Conservation (phyloP, 352 stramenopile species). For the Phytophthora pini region DNA sequence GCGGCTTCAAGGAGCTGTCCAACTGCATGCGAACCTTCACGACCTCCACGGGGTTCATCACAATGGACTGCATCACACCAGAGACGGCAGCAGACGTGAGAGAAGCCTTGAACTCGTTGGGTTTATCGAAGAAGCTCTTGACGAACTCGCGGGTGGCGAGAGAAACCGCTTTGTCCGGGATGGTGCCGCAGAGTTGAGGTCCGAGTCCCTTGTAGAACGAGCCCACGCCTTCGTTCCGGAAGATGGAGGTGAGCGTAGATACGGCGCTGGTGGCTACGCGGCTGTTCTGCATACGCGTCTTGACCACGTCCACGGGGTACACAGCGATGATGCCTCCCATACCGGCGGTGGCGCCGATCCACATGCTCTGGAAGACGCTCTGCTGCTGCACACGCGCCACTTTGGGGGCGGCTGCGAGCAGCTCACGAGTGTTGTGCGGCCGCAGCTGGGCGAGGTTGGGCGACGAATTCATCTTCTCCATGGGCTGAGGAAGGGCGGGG, state of each 20-base stretch:
- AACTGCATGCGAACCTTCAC: conserved; percentile 88
- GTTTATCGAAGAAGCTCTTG: conserved; percentile 76
- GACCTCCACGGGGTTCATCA: conserved; percentile 88
- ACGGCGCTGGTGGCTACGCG: conserved; percentile 60
- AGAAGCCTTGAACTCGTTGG: conserved; percentile 76
- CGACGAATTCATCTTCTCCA: conserved; percentile 42
- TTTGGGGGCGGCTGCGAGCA: conserved; percentile 34
- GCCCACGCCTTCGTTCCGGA: conserved; percentile 62
- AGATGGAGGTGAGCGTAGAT: conserved; percentile 63
- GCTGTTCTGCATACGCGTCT: conserved; percentile 87
- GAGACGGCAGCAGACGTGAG: conserved; percentile 71
- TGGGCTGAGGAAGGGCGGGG: conserved; percentile 8
- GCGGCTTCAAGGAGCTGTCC: conserved; percentile 66
- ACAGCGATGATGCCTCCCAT: conserved; percentile 86
- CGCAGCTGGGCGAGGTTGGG: conserved; percentile 32
- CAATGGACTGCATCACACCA: conserved; percentile 74
- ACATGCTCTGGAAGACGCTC: conserved; percentile 80
- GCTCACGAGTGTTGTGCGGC: conserved; percentile 43
- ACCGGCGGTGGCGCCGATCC: conserved; percentile 78
- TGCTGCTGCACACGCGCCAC: conserved; percentile 43
- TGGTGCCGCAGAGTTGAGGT: conserved; percentile 74
- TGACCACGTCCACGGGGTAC: conserved; percentile 86
- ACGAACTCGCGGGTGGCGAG: conserved; percentile 82
- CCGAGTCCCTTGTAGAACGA: conserved; percentile 86
- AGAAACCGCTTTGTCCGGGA: conserved; percentile 84